Evolutionary conservation across 192 early-diverging fungal genomes (phyloP), one percentile per base, ranked within the genome.

Genomic region (Umbelopsis sp.): DNA sequence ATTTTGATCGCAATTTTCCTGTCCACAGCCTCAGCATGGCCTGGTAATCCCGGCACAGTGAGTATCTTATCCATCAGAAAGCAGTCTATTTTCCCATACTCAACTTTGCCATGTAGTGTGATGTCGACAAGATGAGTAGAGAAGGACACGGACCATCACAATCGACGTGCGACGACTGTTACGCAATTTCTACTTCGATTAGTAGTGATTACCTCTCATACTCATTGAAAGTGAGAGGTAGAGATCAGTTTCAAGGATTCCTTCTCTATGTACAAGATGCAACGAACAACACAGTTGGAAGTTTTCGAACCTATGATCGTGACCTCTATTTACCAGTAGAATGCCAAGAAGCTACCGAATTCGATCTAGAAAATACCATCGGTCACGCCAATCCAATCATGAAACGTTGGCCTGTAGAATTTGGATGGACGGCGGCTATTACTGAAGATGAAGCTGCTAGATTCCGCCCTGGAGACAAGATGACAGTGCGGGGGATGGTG

Each of bases 121-220:
- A 72, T 44, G 31, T 72, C 16, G 44, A 72, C 17, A 43, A 21
- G 26, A 72, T 72, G 71, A 21, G 12, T 1, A 50, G 36, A 22
- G 44, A 45, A 22, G 71, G 71, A 12, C 71, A 72, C 54, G 71
- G 71, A 20, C 59, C 56, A 9, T 72, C 71, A 24, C 8, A 65
- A 16, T 72, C 71, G 6, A 45, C 12, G 9, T 72, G 71, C 41
- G 8, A 17, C 10, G 71, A 49, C 20, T 72, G 71, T 43, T 72
- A 72, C 21, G 12, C 26, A 47, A 31, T 72, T 16, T 0, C 24
- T 6, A 26, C 47, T 14, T 43, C 38, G 9, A 10, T 43, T 17
- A 31, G 29, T 20, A 29, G 0, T n/a, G 56, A 62, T 32, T 26
- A 62, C 26, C 31, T 62, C 12, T 62, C 56, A 1, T 43, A 65